Evolutionary conservation across 495 filamentous ascomycete species (phyloP).

Genomic region (Neurospora sublineolata): DNA sequence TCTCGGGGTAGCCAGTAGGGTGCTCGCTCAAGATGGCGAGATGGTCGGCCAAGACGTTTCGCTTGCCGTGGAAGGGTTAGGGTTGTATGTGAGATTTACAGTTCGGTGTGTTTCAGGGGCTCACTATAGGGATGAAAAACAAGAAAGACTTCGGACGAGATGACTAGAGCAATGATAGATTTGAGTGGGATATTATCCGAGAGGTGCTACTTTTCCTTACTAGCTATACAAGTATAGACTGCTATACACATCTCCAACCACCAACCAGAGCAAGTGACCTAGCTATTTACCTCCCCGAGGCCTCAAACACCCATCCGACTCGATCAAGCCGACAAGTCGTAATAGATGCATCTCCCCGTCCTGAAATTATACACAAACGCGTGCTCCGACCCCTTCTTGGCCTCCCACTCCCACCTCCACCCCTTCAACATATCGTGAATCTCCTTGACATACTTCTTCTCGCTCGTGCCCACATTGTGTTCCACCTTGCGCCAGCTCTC

Average conservation of each 20-base stretch:
- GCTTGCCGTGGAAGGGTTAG: not conserved
- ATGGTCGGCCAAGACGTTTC: not conserved
- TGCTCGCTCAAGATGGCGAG: not conserved
- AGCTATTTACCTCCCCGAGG: not conserved
- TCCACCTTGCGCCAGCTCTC: conserved; percentile 81
- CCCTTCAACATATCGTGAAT: conserved; percentile 65
- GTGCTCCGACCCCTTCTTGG: conserved; percentile 39
- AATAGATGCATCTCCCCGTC: conserved; percentile 63
- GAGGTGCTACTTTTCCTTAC: not conserved
- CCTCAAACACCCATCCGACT: not conserved
- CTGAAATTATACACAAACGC: conserved; percentile 76
- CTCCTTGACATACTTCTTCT: conserved; percentile 78
- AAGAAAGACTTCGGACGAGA: not conserved
- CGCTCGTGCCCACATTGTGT: conserved; percentile 62
- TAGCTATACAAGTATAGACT: not conserved
- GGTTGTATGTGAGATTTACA: not conserved
- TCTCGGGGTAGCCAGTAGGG: not conserved
- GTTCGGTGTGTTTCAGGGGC: not conserved
- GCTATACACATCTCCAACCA: not conserved
- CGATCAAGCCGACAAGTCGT: conserved; percentile 48
- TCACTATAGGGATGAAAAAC: not conserved
- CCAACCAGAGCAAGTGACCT: not conserved
- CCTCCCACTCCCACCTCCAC: conserved; percentile 47
- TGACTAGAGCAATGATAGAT: not conserved
- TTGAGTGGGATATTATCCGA: not conserved